Evolutionary conservation across 768 basidiomycete genomes (phyloP).

Genomic region (Lactarius quietus): DNA sequence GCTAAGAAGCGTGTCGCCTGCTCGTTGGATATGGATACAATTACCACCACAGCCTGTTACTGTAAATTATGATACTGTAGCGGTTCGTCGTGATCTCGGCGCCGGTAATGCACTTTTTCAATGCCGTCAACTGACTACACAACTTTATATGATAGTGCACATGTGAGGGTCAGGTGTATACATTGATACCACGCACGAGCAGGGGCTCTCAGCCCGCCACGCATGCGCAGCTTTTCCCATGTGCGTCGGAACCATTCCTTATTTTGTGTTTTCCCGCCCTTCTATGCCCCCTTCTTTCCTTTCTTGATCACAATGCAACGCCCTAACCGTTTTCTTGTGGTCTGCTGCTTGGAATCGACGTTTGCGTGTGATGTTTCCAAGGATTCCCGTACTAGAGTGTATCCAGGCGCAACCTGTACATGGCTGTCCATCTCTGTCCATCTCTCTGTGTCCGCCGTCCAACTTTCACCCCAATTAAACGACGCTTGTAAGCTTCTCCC

Average conservation of each 20-base stretch:
- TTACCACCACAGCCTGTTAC: not conserved
- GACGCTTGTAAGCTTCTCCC: not conserved
- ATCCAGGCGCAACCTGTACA: not conserved
- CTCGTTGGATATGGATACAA: too few relatives aligned
- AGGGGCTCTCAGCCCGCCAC: not conserved
- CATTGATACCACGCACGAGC: not conserved
- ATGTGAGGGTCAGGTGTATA: conserved; percentile 11
- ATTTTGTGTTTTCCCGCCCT: not conserved
- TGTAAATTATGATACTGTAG: not conserved
- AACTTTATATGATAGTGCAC: conserved; percentile 2
- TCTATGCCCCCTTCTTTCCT: not conserved
- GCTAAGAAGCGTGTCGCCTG: too few relatives aligned
- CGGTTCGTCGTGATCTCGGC: not conserved
- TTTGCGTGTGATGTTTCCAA: not conserved
- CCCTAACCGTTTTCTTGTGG: not conserved
- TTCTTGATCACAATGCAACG: not conserved
- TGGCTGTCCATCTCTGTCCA: not conserved
- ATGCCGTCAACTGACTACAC: not conserved
- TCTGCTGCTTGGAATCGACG: not conserved
- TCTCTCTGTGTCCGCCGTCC: not conserved
- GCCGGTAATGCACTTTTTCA: not conserved
- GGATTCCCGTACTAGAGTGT: not conserved
- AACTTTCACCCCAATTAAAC: not conserved
- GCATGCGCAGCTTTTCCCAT: conserved; percentile 4
- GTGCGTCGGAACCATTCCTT: conserved; percentile 9